Percentiles rank a stretch among this genome's conserved stretches.
These are phyloP conservation scores for Barnettozyma sucrosica DNA, from an alignment of 805 yeast species.

Conservation along the genomic window DNA sequence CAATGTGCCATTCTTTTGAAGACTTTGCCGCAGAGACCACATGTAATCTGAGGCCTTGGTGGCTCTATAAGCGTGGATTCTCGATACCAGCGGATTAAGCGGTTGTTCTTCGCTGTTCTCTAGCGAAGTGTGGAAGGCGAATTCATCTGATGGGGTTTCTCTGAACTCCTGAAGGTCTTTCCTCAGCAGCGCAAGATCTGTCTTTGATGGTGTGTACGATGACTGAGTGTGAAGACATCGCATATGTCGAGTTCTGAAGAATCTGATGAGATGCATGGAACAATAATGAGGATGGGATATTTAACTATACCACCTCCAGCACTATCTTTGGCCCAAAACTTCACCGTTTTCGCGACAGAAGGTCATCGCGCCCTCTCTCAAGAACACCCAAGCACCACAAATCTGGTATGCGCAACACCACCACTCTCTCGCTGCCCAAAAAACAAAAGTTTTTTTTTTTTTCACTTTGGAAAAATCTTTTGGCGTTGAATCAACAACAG, in stretches of 20 bases:
- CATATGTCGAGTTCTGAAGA: not conserved
- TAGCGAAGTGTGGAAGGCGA: not conserved
- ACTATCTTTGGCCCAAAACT: too few relatives aligned
- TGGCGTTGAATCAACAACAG: not conserved
- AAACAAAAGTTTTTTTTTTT: constrained; percentile 8
- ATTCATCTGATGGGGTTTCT: not conserved
- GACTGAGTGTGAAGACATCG: not conserved
- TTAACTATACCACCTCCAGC: not conserved
- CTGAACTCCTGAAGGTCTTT: not conserved
- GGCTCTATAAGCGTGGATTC: not conserved
- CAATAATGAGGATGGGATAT: not conserved
- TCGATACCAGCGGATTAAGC: not conserved
- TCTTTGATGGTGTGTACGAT: not conserved
- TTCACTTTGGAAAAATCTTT: not conserved
- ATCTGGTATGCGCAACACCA: constrained; percentile 4
- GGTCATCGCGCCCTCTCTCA: too few relatives aligned
- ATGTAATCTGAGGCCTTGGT: constrained; percentile 9
- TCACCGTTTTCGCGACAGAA: not conserved
- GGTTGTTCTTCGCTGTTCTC: not conserved
- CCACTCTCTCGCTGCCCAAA: not conserved
- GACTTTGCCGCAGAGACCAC: constrained; percentile 7
- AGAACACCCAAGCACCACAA: constrained; percentile 3
- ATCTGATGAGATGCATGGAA: not conserved
- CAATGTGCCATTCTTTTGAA: not conserved
- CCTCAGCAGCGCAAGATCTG: not conserved